Evolutionary conservation across 1,284 basidiomycete genomes (phyloP).

Genomic region (Cystobasidium sp.): DNA sequence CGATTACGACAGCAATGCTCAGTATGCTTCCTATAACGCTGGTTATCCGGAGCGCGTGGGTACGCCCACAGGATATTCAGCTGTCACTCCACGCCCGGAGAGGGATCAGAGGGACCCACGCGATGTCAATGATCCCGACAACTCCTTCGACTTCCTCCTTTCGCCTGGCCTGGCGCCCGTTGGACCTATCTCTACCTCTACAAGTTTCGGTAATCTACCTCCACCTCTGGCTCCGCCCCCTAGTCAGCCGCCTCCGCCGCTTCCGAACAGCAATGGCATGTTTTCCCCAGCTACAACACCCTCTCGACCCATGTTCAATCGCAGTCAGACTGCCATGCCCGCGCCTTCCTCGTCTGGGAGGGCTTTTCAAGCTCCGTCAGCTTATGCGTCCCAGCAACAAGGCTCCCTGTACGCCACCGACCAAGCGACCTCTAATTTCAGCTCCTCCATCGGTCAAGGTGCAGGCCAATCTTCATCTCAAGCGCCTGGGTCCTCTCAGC

Average conservation of each 20-base stretch:
- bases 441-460: slow-evolving; percentile 4
- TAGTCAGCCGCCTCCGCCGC: slow-evolving; percentile 21
- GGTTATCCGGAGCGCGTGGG: not conserved
- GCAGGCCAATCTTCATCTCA: not conserved
- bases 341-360: slow-evolving; percentile 21
- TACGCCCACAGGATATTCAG: slow-evolving; percentile 6
- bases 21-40: slow-evolving; percentile 18
- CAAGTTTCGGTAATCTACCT: slow-evolving; percentile 13
- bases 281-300: not conserved
- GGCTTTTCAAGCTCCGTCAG: slow-evolving; percentile 16
- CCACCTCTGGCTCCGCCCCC: slow-evolving; percentile 29
- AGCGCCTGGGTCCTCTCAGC: not conserved
- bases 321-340: slow-evolving; percentile 42
- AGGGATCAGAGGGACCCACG: slow-evolving; percentile 7
- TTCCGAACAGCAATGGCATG: slow-evolving; percentile 15
- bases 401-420: not conserved
- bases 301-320: slow-evolving; percentile 34
- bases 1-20: slow-evolving; percentile 31
- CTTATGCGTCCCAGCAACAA: slow-evolving; percentile 19
- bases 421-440: not conserved
- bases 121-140: slow-evolving; percentile 15
- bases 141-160: slow-evolving; percentile 33
- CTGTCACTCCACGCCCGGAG: slow-evolving; percentile 12
- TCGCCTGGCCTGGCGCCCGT: slow-evolving; percentile 40
- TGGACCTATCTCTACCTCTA: slow-evolving; percentile 38